These are phyloP conservation scores for Trebouxia sp. DNA, from an alignment of 139 green algal species.

Conservation along the genomic window DNA sequence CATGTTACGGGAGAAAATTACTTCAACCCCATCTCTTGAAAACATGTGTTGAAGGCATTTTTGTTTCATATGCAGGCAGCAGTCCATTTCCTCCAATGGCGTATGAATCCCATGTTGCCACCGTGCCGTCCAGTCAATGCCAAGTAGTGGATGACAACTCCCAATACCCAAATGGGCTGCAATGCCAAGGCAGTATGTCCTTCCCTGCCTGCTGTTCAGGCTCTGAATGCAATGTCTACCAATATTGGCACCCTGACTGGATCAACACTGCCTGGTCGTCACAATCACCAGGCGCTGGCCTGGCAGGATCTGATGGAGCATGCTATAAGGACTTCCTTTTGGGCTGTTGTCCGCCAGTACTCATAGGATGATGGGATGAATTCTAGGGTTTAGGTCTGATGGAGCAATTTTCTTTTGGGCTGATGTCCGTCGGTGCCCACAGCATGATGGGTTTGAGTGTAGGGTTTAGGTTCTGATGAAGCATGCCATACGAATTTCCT, in stretches of 20 bases:
- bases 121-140: background rate
- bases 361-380: too few relatives aligned
- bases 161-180: conserved; percentile 5
- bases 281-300: background rate
- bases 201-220: background rate
- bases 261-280: background rate
- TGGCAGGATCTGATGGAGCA: background rate
- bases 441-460: too few relatives aligned
- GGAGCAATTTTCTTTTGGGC: background rate
- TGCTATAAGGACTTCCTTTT: background rate
- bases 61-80: background rate
- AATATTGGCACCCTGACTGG: background rate
- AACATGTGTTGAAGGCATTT: background rate
- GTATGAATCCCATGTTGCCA: background rate
- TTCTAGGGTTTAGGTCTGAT: too few relatives aligned
- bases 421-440: too few relatives aligned
- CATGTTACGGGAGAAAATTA: too few relatives aligned
- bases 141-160: background rate
- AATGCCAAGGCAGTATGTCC: background rate
- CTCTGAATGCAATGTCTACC: background rate
- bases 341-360: conserved; percentile 2
- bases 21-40: too few relatives aligned
- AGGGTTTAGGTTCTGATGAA: background rate
- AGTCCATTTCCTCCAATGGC: background rate
- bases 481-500: background rate